Evolutionary conservation across 257 asterid species (phyloP), one percentile per base, ranked within the genome.

Genomic region (Osmanthus fragrans): DNA sequence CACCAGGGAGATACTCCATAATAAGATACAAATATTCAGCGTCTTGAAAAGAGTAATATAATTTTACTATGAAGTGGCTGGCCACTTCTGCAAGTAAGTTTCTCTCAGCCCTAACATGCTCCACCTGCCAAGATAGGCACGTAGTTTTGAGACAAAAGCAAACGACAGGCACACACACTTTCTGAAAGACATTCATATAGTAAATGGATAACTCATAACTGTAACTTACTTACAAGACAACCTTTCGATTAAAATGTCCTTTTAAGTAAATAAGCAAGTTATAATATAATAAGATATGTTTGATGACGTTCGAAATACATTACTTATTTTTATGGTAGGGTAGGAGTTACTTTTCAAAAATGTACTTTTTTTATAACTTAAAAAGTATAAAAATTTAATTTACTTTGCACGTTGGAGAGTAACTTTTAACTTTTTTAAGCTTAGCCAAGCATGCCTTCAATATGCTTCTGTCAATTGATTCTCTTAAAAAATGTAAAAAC

Each of bases 1-100:
- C 98, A 32, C 99, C 99, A 84, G 98, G 99, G 73, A 95, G 96
- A 83, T 95, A 93, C 80, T 95, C 99, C 99, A 95, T 95, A 81
- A 95, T 88, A 63, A 94, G 97, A 80, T 94, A 94, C 72, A 94
- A 86, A 84, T 94, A 87, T 76, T 94, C 98, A 47, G 89, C 90
- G 91, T 94, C 98, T 89, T 94, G 98, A 79, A 94, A 94, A 68
- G 98, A 94, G 90, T 94, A 94, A 76, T 91, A 94, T 47, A 94
- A 70, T 80, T 94, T 94, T 79, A 94, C 98, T 72, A 94, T 94
- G 84, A 86, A 92, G 88, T 94, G 98, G 82, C 98, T 92, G 80
- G 92, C 98, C 71, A 94, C 98, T 87, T 94, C 98, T 25, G 98
- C 98, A 80, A 94, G 86, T 72, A 94, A 86, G 82, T 94, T 94